Evolutionary conservation across 202 grass and related monocot genomes (phyloP).

Genomic region (Elaeis oleifera): DNA sequence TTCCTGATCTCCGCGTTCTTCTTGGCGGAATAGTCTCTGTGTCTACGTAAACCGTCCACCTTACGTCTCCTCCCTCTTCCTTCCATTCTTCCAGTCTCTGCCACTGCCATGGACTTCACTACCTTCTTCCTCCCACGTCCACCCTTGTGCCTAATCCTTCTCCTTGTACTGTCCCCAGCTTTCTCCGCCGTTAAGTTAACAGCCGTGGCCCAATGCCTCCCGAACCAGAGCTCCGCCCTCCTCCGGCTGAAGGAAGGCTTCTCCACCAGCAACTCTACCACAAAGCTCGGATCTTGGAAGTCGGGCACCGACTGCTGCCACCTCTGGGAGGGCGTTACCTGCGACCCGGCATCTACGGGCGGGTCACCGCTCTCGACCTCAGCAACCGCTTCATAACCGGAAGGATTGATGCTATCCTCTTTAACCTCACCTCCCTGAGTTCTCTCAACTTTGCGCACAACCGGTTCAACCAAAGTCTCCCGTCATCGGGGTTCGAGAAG

Average conservation of each 20-base stretch:
- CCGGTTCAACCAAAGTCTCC: conserved; percentile 12
- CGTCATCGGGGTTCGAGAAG: conserved; percentile 22
- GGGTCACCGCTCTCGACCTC: conserved; percentile 32
- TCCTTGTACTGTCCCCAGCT: too few species aligned
- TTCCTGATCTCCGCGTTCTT: too few species aligned
- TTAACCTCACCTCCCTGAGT: conserved; percentile 39
- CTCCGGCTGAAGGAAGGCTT: conserved; percentile 44
- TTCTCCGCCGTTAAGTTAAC: too few species aligned
- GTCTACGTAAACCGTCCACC: too few species aligned
- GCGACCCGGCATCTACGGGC: conserved; percentile 17
- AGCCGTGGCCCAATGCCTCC: conserved; percentile 17
- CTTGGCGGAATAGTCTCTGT: too few species aligned
- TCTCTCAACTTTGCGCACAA: conserved; percentile 40
- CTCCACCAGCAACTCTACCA: background rate
- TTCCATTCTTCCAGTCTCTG: too few species aligned
- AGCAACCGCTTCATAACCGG: conserved; percentile 2
- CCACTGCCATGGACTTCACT: too few species aligned
- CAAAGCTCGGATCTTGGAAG: conserved; percentile 35
- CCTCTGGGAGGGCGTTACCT: conserved; percentile 34
- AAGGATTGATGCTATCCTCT: conserved; percentile 16
- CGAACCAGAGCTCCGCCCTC: conserved; percentile 22
- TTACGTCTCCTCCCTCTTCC: too few species aligned
- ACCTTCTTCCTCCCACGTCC: too few species aligned
- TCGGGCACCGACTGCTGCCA: conserved; percentile 29
- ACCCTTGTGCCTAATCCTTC: too few species aligned